phyloP scores from a whole-genome alignment of 768 basidiomycete species.

The Tulasnella sp. region DNA sequence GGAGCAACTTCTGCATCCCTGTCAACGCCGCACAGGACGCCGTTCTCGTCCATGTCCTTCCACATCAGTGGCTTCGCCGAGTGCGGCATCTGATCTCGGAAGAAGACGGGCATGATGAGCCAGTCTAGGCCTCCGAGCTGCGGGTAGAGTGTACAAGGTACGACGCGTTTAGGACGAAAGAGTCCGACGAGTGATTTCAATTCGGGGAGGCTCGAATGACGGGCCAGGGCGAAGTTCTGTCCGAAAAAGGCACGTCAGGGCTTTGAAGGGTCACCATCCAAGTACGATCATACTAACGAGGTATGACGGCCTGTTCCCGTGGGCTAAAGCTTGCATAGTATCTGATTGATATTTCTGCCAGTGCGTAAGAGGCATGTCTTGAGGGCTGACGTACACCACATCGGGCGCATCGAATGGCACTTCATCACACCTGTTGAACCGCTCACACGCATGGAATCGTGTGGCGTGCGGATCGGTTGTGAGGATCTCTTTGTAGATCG shows the following conservation, averaged over 20 bases:
- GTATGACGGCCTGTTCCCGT: constrained; percentile 40
- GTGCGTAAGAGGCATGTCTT: constrained; percentile 48
- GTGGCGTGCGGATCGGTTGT: constrained; percentile 51
- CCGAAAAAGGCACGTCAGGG: not conserved
- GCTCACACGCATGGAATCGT: constrained; percentile 91
- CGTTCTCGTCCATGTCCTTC: constrained; percentile 19
- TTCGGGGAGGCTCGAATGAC: constrained; percentile 84
- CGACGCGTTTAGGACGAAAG: constrained; percentile 63
- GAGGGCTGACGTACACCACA: constrained; percentile 79
- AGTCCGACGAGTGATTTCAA: constrained; percentile 67
- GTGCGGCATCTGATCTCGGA: constrained; percentile 43
- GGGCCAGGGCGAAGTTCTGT: constrained; percentile 70
- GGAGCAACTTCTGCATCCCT: not conserved
- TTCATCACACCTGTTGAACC: constrained; percentile 57
- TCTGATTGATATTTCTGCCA: constrained; percentile 41
- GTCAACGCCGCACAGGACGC: not conserved
- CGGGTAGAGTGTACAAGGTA: constrained; percentile 59
- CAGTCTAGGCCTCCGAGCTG: constrained; percentile 55
- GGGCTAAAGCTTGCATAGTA: constrained; percentile 36
- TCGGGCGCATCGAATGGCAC: constrained; percentile 38
- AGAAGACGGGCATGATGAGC: constrained; percentile 57
- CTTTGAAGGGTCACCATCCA: not conserved
- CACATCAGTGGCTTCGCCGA: constrained; percentile 23
- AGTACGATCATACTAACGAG: constrained; percentile 37
- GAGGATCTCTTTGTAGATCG: constrained; percentile 47